Percentiles rank a stretch among this genome's conserved stretches.
Conservation (phyloP, 805 yeast genomes). For the Saturnispora quitensis region DNA sequence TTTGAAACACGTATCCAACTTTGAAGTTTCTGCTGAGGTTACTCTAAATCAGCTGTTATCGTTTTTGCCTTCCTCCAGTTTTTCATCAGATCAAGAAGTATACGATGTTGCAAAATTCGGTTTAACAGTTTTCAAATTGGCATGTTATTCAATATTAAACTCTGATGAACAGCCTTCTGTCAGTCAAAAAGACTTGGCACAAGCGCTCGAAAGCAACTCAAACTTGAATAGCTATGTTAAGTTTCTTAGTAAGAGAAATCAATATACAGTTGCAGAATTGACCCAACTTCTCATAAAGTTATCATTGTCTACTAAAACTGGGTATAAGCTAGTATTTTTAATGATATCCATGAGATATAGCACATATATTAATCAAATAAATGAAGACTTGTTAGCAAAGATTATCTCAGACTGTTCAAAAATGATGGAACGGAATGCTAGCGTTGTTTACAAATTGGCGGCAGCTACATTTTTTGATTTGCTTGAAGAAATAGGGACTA, state of each 20-base stretch:
- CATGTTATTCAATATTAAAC: not conserved
- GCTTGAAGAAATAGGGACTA: not conserved
- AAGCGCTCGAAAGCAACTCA: not conserved
- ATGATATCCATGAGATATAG: slow-evolving; percentile 12
- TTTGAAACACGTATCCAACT: not conserved
- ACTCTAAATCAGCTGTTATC: not conserved
- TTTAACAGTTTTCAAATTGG: not conserved
- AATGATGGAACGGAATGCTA: slow-evolving; percentile 8
- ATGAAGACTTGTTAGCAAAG: slow-evolving; percentile 1
- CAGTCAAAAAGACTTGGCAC: not conserved
- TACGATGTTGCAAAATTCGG: not conserved
- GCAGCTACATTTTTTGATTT: slow-evolving; percentile 1
- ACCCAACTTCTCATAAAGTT: slow-evolving; percentile 8
- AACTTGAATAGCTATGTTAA: not conserved
- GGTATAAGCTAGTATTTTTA: slow-evolving; percentile 10
- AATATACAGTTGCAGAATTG: not conserved
- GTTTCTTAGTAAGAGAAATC: not conserved
- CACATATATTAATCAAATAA: slow-evolving; percentile 2
- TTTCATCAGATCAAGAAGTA: not conserved
- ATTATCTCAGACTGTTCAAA: slow-evolving; percentile 9
- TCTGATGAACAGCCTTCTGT: not conserved
- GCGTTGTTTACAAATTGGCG: slow-evolving; percentile 12
- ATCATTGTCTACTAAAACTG: slow-evolving; percentile 13
- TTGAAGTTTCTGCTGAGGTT: not conserved
- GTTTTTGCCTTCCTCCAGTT: not conserved